A percentile compares a stretch with the other conserved stretches of the same genome.
These are phyloP conservation scores for Globisporangium heterothallicum DNA, from an alignment of 352 stramenopile genomes.

Conservation along the genomic window DNA sequence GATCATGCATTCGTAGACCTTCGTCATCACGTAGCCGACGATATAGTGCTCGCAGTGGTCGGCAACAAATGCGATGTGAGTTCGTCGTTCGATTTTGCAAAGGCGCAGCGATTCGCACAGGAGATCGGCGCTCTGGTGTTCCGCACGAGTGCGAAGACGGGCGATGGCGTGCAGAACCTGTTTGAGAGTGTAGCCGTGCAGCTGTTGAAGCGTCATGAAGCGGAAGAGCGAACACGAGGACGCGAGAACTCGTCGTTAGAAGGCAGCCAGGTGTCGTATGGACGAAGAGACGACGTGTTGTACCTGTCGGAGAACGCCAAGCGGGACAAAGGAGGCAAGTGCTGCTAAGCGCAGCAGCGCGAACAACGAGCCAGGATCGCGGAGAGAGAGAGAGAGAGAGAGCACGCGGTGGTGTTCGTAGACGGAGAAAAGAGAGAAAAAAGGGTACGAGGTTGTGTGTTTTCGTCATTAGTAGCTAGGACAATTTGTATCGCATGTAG, in stretches of 20 bases:
- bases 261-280: constrained; percentile 20
- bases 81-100: constrained; percentile 58
- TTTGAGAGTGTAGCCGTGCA: constrained; percentile 71
- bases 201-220: constrained; percentile 73
- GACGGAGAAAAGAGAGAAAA: too few species aligned
- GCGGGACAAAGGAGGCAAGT: constrained; percentile 2
- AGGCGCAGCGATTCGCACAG: constrained; percentile 65
- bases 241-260: constrained; percentile 35
- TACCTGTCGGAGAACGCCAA: constrained; percentile 10
- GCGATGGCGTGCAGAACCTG: constrained; percentile 65
- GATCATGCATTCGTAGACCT: constrained; percentile 36
- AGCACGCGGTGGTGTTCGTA: neutral
- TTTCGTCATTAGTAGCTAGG: constrained; percentile 9
- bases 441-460: too few species aligned
- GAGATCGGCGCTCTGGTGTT: constrained; percentile 84
- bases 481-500: constrained; percentile 7
- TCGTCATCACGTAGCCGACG: constrained; percentile 67
- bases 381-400: neutral
- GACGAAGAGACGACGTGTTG: constrained; percentile 15
- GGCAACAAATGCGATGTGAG: constrained; percentile 80
- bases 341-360: too few species aligned
- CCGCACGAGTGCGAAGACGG: constrained; percentile 75
- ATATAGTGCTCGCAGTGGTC: constrained; percentile 80
- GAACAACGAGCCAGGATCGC: neutral
- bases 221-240: constrained; percentile 42